phyloP scores from a whole-genome alignment of 2,329 filamentous ascomycete genomes.

The Diaporthe helianthi region DNA sequence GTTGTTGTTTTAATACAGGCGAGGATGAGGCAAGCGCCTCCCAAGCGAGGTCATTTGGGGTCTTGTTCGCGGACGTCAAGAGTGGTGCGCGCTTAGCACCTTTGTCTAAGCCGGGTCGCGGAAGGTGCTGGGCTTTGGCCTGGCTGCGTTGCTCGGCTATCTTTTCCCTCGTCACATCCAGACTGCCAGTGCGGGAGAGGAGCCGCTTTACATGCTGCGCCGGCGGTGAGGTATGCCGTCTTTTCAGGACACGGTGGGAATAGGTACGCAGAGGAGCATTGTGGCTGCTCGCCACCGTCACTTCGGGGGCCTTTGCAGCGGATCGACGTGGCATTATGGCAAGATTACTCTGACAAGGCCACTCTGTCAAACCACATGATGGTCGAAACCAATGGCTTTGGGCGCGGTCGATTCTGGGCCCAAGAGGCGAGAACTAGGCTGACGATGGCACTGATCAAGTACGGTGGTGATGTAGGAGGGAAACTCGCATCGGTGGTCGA shows the following conservation, averaged over 20 bases:
- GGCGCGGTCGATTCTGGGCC: neutral
- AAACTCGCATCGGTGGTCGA: neutral
- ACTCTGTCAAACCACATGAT: neutral
- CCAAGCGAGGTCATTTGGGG: slow-evolving; percentile 28
- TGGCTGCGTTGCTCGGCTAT: neutral
- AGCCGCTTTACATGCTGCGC: neutral
- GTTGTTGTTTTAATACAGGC: neutral
- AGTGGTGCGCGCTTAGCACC: neutral
- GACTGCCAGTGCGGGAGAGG: neutral
- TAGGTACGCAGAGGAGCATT: slow-evolving; percentile 21
- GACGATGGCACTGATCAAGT: neutral
- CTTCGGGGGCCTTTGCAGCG: neutral
- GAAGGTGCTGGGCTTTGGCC: neutral
- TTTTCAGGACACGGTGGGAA: slow-evolving; percentile 27
- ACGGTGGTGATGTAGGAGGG: neutral
- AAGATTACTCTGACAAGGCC: neutral
- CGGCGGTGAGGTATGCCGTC: neutral
- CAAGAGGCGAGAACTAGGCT: too few species aligned
- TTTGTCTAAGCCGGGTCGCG: neutral
- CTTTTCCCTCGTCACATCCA: neutral
- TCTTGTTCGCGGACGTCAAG: neutral
- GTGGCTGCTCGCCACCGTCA: neutral
- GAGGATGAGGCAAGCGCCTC: slow-evolving; percentile 25
- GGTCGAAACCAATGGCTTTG: neutral
- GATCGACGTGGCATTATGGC: neutral